phyloP scores from a whole-genome alignment of 108 stramenopile genomes.

The Aurantiochytrium sp. region DNA sequence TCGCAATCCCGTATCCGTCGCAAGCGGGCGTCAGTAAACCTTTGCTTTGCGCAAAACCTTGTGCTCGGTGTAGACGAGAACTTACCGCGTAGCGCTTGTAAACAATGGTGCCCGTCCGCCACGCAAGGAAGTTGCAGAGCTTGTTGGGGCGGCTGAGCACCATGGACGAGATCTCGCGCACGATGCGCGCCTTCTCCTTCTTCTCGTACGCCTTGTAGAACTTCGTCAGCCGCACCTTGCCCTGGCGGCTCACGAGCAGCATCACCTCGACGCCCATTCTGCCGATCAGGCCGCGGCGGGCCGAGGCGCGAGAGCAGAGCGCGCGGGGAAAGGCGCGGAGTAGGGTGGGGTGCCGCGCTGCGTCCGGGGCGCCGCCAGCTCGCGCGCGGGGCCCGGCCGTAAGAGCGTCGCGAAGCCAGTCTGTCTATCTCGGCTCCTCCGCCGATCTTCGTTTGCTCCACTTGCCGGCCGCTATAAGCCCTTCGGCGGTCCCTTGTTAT shows the following conservation, averaged over 20 bases:
- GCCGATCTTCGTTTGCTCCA: too few relatives aligned
- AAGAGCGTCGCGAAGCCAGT: background rate
- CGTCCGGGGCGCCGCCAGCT: background rate
- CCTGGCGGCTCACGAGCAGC: constrained; percentile 61
- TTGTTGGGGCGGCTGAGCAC: constrained; percentile 57
- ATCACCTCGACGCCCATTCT: constrained; percentile 48
- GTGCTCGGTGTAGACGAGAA: too few relatives aligned
- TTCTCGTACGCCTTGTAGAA: constrained; percentile 52
- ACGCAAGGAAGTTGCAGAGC: constrained; percentile 67
- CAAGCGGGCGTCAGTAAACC: too few relatives aligned
- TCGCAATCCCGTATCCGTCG: background rate
- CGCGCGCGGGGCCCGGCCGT: too few relatives aligned
- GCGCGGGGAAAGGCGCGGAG: too few relatives aligned
- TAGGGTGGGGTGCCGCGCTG: too few relatives aligned
- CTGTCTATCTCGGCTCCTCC: too few relatives aligned
- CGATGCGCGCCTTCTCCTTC: constrained; percentile 49
- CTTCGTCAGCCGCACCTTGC: constrained; percentile 66
- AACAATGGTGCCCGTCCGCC: constrained; percentile 60
- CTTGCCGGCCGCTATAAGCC: too few relatives aligned
- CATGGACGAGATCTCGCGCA: constrained; percentile 56
- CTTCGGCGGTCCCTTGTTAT: too few relatives aligned
- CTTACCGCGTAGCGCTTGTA: constrained; percentile 53
- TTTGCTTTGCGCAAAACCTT: too few relatives aligned
- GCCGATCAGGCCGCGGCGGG: too few relatives aligned
- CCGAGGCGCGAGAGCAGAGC: too few relatives aligned